These are phyloP conservation scores for Apiotrichum mycotoxinovorans DNA, from an alignment of 1,284 basidiomycete species.

Conservation along the genomic window DNA sequence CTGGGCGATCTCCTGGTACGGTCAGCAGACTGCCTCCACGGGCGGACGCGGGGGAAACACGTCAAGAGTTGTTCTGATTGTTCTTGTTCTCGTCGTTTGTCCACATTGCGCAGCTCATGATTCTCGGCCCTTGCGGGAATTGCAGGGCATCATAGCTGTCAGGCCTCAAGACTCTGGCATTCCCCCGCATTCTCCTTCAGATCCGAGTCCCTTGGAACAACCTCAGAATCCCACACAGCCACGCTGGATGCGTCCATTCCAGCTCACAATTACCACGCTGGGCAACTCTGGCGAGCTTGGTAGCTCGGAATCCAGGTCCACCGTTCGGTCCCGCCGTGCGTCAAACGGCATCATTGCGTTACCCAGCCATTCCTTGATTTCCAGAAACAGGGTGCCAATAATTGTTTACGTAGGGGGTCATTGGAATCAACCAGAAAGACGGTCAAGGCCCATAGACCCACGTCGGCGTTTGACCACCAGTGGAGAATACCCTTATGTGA, in stretches of 20 bases:
- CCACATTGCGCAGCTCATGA: too few species aligned
- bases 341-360: background rate
- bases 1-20: constrained; percentile 53
- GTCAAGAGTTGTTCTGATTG: too few species aligned
- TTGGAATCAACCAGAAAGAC: too few species aligned
- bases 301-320: background rate
- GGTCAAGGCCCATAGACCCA: too few species aligned
- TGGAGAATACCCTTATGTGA: too few species aligned
- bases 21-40: background rate
- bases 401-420: background rate
- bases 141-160: too few species aligned
- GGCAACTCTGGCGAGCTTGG: background rate
- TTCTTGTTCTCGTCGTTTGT: background rate
- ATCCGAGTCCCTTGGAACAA: background rate
- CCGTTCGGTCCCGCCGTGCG: background rate
- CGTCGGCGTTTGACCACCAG: too few species aligned
- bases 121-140: background rate
- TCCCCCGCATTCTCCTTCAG: too few species aligned
- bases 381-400: background rate
- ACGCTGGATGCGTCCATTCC: background rate
- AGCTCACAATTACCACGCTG: background rate
- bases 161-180: too few species aligned
- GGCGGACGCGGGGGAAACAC: too few species aligned
- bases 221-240: background rate
- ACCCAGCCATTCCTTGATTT: background rate